Base-by-base conservation (phyloP, 805 yeast species). In the Lachancea nothofagi region DNA sequence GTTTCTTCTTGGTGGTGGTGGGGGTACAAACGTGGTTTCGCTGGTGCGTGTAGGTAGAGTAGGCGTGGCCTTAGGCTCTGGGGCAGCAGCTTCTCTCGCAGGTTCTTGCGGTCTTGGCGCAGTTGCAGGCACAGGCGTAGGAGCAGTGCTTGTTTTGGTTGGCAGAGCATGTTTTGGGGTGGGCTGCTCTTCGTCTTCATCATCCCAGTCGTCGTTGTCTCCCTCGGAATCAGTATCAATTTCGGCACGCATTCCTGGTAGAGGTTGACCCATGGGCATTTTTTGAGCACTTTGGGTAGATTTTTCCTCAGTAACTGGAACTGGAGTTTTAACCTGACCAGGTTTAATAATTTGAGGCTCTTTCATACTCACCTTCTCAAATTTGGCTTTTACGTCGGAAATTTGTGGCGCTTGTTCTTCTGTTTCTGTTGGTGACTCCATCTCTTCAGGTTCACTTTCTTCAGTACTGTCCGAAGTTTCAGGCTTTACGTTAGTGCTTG, bases 361-460 rank as follows among this genome's bases (percentile, higher is more conserved):
- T 30, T 35, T 35, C 3, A 23, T 17, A 5, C 55, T 44, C 35
- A 65, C 30, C 20, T 60, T 52, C 36, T 66, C 67, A 36, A 67
- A 66, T 44, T 54, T 67, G 13, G 63, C 61, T 49, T 61, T 67
- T 48, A 67, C 50, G 30, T 64, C 62, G 17, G 59, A 46, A 22
- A 66, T 65, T 32, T 54, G 54, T 15, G 41, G 48, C 29, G 49
- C 53, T 14, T 48, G 45, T 6, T 47, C 48, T 14, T 53, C 51
- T 24, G 43, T 43, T 29, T 51, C 53, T 9, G n/a, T n/a, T n/a
- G n/a, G n/a, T n/a, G n/a, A n/a, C n/a, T 30, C 36, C 22, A 7
- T 54, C 10, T 61, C 61, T 6, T 47, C 48, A 13, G 48, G 55
- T 21, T 47, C 44, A 25, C 46, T 50, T 4, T 54, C 50, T 39